Conservation (phyloP, 768 basidiomycete genomes). For the Albatrellus ellisii region DNA sequence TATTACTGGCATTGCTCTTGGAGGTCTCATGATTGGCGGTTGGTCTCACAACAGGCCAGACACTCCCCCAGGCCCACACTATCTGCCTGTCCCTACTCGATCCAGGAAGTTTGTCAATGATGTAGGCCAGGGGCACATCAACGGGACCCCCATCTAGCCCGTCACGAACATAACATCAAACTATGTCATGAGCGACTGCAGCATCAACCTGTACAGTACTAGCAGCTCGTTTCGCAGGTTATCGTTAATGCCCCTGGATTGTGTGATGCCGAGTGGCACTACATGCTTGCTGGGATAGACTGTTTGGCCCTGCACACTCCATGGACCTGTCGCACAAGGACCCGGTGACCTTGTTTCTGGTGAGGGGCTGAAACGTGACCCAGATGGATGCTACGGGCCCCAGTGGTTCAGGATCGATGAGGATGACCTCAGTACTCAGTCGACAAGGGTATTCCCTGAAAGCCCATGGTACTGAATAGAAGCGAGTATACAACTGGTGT, state of each 20-base stretch:
- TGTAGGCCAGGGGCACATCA: conserved; percentile 31
- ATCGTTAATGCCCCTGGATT: conserved; percentile 36
- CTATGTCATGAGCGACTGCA: conserved; percentile 45
- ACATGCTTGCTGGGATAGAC: conserved; percentile 33
- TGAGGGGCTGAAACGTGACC: conserved; percentile 30
- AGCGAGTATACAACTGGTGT: background rate
- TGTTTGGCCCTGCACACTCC: conserved; percentile 32
- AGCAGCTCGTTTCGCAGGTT: conserved; percentile 29
- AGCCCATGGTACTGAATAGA: background rate
- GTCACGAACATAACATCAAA: conserved; percentile 44
- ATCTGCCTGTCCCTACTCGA: background rate
- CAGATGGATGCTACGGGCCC: conserved; percentile 31
- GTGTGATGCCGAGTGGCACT: conserved; percentile 41
- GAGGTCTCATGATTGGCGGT: no score
- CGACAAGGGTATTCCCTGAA: background rate
- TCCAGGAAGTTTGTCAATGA: conserved; percentile 38
- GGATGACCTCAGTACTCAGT: conserved; percentile 21
- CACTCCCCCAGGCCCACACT: background rate
- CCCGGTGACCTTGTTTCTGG: conserved; percentile 39
- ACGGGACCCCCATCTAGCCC: conserved; percentile 26
- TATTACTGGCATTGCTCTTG: no score
- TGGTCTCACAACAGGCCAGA: no score
- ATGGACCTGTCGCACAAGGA: conserved; percentile 41
- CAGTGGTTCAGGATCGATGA: conserved; percentile 44
- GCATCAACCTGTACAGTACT: conserved; percentile 44